Evolutionary conservation across 139 green algal genomes (phyloP), one percentile per base, ranked within the genome.

Genomic region (Trebouxia sp.): DNA sequence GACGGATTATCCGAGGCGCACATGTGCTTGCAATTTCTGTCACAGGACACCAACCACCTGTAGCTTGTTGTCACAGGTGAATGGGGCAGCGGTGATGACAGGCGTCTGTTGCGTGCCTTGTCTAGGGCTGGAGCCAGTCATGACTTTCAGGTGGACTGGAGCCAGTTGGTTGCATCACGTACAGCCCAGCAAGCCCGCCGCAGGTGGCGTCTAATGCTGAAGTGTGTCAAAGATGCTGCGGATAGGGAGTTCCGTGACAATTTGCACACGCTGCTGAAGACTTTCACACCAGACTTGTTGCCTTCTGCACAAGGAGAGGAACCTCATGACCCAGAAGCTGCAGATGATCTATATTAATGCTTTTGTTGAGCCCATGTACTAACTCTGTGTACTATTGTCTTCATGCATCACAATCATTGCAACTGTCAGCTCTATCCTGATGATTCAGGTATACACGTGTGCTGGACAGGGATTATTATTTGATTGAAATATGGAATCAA

Each of bases 71-170:
- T n/a, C 39, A 55, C 74, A 84, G 92, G 92, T 3, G 84, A 91
- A 39, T 95, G 92, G 92, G 90, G 87, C n/a, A 39, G 41, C 0
- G 88, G 87, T 0, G 91, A 95, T 55, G 92, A 96, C 87, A 80
- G 77, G 28, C 79, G 83, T 32, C 75, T 96, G 84, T 80, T 95
- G 78, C 62, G 74, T 0, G 76, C 82, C 2, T 65, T 96, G 67
- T 74, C 84, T 28, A 69, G 42, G 32, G 28, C 28, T 7, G 76
- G 79, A 4, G 75, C 70, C 11, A n/a, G 24, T 55, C 56, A 87
- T 11, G 87, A 93, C 48, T 92, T 76, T 48, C 82, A 93, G 78
- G 58, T 91, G 26, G 82, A 89, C 47, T 94, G 90, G 90, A 83
- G 58, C 5, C 22, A 41, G 8, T 76, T 93, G 56, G 90, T 94